Conservation (phyloP, 345 rosid species). For the Lenwebbia sp. region DNA sequence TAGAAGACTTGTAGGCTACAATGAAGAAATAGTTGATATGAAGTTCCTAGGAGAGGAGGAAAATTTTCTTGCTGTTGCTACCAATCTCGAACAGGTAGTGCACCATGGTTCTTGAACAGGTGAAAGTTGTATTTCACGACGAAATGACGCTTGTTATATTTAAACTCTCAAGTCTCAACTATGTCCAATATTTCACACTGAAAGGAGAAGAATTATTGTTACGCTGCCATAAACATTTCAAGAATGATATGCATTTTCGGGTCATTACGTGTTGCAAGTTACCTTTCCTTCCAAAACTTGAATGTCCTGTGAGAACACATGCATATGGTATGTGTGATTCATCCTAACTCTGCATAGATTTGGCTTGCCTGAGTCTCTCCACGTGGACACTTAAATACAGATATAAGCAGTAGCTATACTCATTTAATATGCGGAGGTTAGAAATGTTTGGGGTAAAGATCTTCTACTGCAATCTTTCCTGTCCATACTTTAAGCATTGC, state of each 20-base stretch:
- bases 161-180: background rate
- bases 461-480: background rate
- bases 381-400: background rate
- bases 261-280: background rate
- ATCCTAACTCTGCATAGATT: background rate
- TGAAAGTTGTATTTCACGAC: background rate
- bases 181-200: background rate
- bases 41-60: constrained; percentile 87
- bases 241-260: background rate
- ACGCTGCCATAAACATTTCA: background rate
- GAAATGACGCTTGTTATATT: background rate
- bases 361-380: background rate
- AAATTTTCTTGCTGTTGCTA: constrained; percentile 81
- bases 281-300: background rate
- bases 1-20: constrained; percentile 86
- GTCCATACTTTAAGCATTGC: background rate
- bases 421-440: background rate
- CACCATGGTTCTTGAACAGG: background rate
- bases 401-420: background rate
- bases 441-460: background rate
- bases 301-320: background rate
- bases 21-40: constrained; percentile 91
- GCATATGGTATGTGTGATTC: background rate
- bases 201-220: background rate
- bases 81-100: constrained; percentile 84